Base-by-base conservation (phyloP, 768 basidiomycete species). In the Lentinus tigrinus region DNA sequence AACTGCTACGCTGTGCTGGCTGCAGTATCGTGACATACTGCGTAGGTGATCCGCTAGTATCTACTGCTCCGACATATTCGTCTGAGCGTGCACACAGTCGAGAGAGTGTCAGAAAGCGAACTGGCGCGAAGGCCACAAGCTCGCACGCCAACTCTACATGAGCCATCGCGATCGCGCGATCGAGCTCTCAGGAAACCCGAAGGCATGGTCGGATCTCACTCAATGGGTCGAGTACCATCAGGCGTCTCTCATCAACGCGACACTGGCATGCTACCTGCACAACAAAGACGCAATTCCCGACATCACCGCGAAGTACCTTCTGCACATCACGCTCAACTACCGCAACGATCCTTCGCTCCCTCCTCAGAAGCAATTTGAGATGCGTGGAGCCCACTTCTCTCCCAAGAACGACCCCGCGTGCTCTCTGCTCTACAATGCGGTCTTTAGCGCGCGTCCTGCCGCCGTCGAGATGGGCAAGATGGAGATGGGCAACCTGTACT, bases 401-500 rank as follows among this genome's bases (percentile, higher is more conserved):
- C 28, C 17, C 38, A 42, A 19, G 13, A 13, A 31, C 51, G 31
- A 40, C 4, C 37, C 24, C 23, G 21, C 6, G 44, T 47, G 40
- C 36, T 9, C 49, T 2, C 4, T 21, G 17, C 34, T 37, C 17
- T 50, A 19, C 49, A 21, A 10, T 4, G 23, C 24, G 10, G n/a
- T 37, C 49, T 19, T 19, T 13, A 17, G 6, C 3, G n/a, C 6
- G n/a, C 49, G 36, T 13, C 19, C n/a, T 11, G 34, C 13, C 13
- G 51, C 38, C 17, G 40, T 49, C 7, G 55, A 56, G 38, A 49
- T 56, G 38, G 55, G 47, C 39, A 49, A 42, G 47, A 42, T 28
- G 38, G 47, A 49, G 47, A 24, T 42, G 17, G 55, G 21, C 11
- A 23, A 42, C 7, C 19, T 8, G 3, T 56, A 56, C 28, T 28